Percentiles rank a stretch among this genome's conserved stretches.
phyloP scores from a whole-genome alignment of 2,329 filamentous ascomycete genomes.

The Plectosphaerella sp. region DNA sequence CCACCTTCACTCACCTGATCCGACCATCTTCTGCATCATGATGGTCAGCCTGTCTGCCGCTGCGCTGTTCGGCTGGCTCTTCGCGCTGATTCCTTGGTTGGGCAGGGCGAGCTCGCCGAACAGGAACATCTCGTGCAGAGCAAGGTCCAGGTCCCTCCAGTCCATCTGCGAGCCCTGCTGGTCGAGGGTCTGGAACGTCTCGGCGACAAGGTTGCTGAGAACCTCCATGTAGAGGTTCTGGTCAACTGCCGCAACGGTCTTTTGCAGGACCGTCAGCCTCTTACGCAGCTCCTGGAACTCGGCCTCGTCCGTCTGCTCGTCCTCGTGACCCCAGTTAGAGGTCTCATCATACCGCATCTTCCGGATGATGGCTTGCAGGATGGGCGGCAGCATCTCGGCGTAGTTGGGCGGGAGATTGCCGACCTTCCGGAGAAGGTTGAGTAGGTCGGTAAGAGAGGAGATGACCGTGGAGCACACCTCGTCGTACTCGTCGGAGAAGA shows the following conservation, averaged over 20 bases:
- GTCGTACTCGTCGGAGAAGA: conserved; percentile 97
- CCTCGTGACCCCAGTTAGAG: conserved; percentile 86
- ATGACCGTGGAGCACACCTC: conserved; percentile 97
- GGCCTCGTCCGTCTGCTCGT: conserved; percentile 92
- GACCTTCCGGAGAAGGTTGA: conserved; percentile 84
- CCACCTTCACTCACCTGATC: conserved; percentile 63
- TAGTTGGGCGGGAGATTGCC: conserved; percentile 70
- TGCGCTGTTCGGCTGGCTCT: conserved; percentile 73
- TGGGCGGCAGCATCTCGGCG: conserved; percentile 76
- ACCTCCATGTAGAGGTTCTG: conserved; percentile 85
- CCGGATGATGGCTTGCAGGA: conserved; percentile 84
- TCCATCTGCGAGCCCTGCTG: conserved; percentile 72
- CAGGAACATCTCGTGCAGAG: conserved; percentile 89
- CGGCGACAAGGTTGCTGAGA: conserved; percentile 81
- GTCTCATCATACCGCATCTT: conserved; percentile 99
- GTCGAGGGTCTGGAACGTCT: conserved; percentile 77
- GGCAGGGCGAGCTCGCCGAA: conserved; percentile 93
- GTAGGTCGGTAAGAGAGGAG: conserved; percentile 83
- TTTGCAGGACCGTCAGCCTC: conserved; percentile 83
- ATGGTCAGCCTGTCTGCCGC: conserved; percentile 78
- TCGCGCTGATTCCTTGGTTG: conserved; percentile 79
- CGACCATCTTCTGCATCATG: conserved; percentile 95
- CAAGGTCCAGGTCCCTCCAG: conserved; percentile 93
- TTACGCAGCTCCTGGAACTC: conserved; percentile 95
- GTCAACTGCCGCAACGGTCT: conserved; percentile 86